Conservation (phyloP, 192 early-diverging fungal genomes). For the Podila epicladia region DNA sequence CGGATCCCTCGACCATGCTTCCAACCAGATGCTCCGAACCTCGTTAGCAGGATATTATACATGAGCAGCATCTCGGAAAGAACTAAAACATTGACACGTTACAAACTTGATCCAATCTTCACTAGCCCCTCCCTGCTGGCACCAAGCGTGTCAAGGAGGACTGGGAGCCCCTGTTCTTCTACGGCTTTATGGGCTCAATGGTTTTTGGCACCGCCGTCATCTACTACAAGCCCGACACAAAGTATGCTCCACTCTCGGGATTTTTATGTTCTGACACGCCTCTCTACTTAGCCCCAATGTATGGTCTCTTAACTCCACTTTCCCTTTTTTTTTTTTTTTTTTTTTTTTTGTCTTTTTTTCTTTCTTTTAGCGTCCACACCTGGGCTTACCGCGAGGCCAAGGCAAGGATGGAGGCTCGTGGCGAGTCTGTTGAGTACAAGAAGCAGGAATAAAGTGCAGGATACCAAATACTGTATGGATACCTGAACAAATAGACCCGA, state of each 20-base stretch:
- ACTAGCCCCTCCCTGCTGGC: slow-evolving; percentile 61
- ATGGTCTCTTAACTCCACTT: neutral
- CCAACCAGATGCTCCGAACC: too few species aligned
- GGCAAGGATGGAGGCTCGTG: slow-evolving; percentile 75
- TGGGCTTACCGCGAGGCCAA: slow-evolving; percentile 83
- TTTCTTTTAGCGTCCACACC: slow-evolving; percentile 64
- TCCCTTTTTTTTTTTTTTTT: neutral
- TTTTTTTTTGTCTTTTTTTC: slow-evolving; percentile 6
- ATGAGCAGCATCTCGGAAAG: neutral
- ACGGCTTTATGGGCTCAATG: slow-evolving; percentile 71
- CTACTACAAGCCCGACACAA: slow-evolving; percentile 84
- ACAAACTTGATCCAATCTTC: neutral
- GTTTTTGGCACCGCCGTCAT: slow-evolving; percentile 58
- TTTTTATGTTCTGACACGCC: neutral
- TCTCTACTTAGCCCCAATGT: neutral
- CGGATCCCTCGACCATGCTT: too few species aligned
- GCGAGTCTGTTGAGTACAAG: slow-evolving; percentile 71
- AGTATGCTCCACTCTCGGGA: slow-evolving; percentile 54
- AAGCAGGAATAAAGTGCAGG: slow-evolving; percentile 49
- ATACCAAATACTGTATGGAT: neutral
- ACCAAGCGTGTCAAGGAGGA: slow-evolving; percentile 76
- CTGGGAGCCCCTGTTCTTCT: slow-evolving; percentile 76
- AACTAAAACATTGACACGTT: neutral
- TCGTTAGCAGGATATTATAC: too few species aligned
- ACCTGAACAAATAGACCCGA: neutral